Percentiles rank a stretch among this genome's conserved stretches.
Conservation (phyloP, 208 protist genomes). For the Leishmania amazonensis region DNA sequence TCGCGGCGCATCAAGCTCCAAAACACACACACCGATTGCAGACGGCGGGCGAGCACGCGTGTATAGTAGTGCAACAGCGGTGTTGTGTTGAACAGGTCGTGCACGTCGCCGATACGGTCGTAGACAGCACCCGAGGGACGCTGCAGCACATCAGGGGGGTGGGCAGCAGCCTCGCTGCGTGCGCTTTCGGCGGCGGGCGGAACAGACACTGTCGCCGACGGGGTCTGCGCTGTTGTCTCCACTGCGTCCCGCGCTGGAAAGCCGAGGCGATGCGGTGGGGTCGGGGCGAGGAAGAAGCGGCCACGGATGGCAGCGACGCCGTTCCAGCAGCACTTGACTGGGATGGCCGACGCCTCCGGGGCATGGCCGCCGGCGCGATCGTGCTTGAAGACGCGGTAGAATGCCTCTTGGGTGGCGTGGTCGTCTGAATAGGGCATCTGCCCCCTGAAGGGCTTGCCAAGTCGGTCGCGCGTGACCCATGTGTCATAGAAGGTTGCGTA, state of each 20-base stretch:
- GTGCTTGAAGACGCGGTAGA: conserved; percentile 35
- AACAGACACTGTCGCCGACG: not conserved
- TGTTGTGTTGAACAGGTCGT: conserved; percentile 1
- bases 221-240: not conserved
- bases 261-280: conserved; percentile 11
- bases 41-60: conserved; percentile 21
- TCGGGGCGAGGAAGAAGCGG: conserved; percentile 45
- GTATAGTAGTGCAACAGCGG: conserved; percentile 16
- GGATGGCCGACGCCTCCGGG: conserved; percentile 26
- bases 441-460: conserved; percentile 37
- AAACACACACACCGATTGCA: conserved; percentile 12
- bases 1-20: conserved; percentile 20
- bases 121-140: conserved; percentile 28
- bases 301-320: conserved; percentile 75
- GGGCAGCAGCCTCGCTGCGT: not conserved
- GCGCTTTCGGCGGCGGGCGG: not conserved
- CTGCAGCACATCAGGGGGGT: not conserved
- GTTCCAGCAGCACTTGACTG: conserved; percentile 87
- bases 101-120: conserved; percentile 22
- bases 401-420: conserved; percentile 36
- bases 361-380: not conserved
- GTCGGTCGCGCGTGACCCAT: conserved; percentile 61
- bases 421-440: conserved; percentile 63
- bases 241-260: not conserved
- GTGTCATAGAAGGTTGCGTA: conserved; percentile 80